Conservation (phyloP, 2,329 filamentous ascomycete genomes). For the Dothistroma septosporum region DNA sequence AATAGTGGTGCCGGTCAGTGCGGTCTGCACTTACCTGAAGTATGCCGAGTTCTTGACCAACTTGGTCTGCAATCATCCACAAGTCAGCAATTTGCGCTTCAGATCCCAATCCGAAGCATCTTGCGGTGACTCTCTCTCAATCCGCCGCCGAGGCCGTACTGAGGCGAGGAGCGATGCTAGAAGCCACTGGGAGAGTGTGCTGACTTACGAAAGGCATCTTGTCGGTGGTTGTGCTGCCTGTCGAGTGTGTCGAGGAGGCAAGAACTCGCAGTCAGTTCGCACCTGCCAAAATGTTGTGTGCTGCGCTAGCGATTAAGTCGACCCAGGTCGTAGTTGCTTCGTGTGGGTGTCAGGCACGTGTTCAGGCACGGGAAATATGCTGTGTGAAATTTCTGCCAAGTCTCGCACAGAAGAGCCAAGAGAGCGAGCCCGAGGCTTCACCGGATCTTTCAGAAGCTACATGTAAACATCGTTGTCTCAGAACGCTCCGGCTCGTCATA, state of each 20-base stretch:
- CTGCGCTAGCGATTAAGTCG: no score
- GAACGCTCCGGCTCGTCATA: no score
- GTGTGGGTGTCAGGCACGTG: no score
- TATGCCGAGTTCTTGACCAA: slow-evolving; percentile 96
- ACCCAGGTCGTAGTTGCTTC: no score
- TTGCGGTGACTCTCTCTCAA: slow-evolving; percentile 73
- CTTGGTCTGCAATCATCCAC: slow-evolving; percentile 64
- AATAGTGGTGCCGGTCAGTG: slow-evolving; percentile 2
- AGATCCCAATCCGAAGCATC: slow-evolving; percentile 90
- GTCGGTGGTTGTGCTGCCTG: slow-evolving; percentile 13
- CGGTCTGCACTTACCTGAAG: slow-evolving; percentile 72
- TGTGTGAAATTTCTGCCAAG: no score
- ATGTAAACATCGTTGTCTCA: no score
- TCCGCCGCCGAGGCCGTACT: slow-evolving; percentile 5
- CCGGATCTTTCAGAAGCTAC: no score
- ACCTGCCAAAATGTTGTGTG: neutral
- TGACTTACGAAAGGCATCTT: slow-evolving; percentile 43
- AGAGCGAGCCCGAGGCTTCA: no score
- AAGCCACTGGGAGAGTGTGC: neutral
- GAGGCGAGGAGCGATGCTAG: neutral
- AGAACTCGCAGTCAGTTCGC: neutral
- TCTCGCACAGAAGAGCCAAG: no score
- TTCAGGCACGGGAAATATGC: no score
- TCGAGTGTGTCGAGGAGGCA: slow-evolving; percentile 3
- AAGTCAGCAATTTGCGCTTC: slow-evolving; percentile 99